Evolutionary conservation across 2,329 filamentous ascomycete genomes (phyloP).

Genomic region (Clathrospora elynae): DNA sequence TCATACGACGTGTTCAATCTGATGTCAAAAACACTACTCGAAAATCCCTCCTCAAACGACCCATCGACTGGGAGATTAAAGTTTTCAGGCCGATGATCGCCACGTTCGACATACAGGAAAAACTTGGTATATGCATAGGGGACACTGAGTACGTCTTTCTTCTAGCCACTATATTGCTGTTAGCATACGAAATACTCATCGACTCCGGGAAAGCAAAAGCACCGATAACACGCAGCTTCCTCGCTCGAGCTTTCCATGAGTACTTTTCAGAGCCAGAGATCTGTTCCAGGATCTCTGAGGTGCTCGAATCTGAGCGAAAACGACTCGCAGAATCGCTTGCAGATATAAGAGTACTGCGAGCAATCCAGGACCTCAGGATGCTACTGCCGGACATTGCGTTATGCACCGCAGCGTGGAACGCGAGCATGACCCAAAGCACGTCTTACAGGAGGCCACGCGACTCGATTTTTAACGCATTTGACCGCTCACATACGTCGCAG

Average conservation of each 20-base stretch:
- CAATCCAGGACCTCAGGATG: not conserved
- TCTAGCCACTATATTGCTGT: not conserved
- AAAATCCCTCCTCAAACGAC: not conserved
- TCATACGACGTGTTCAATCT: not conserved
- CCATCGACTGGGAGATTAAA: not conserved
- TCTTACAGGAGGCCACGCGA: no score
- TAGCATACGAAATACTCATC: slow-evolving; percentile 4
- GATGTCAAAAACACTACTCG: not conserved
- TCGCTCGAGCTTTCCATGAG: not conserved
- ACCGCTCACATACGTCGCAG: no score
- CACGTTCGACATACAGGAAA: not conserved
- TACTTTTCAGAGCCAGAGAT: slow-evolving; percentile 1
- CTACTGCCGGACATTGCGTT: not conserved
- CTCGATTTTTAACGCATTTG: no score
- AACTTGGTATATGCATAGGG: not conserved
- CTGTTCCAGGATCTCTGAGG: not conserved
- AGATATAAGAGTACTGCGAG: not conserved
- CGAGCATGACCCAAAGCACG: not conserved
- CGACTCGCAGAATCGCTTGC: not conserved
- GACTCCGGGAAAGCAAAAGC: not conserved
- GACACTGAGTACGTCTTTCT: slow-evolving; percentile 6
- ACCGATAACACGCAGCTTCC: not conserved
- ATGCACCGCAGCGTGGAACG: not conserved
- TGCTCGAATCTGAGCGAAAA: not conserved
- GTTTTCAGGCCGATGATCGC: slow-evolving; percentile 2